Evolutionary conservation across 306 rosid species (phyloP).

Genomic region (Lathyrus oleraceus): DNA sequence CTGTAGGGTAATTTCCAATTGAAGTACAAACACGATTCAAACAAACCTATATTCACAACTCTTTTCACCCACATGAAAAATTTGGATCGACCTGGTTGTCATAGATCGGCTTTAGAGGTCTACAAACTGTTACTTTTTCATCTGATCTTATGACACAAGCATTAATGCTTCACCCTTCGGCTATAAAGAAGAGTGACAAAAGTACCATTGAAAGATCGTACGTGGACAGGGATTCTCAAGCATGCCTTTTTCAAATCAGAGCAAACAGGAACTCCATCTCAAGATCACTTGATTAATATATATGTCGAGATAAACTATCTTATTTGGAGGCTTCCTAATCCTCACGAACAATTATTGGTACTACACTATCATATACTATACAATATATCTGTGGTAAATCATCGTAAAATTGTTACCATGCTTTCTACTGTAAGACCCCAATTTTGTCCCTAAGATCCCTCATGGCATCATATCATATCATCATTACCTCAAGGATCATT

Average conservation of each 20-base stretch:
- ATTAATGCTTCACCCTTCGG: slow-evolving; percentile 91
- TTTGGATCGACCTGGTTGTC: slow-evolving; percentile 92
- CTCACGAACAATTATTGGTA: too few species aligned
- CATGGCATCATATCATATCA: too few species aligned
- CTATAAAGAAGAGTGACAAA: slow-evolving; percentile 73
- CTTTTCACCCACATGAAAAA: slow-evolving; percentile 91
- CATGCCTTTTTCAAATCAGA: slow-evolving; percentile 69
- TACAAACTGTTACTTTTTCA: slow-evolving; percentile 84
- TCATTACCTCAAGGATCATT: too few species aligned
- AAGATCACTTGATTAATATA: slow-evolving; percentile 82
- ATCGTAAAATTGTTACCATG: too few species aligned
- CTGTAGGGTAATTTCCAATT: slow-evolving; percentile 86
- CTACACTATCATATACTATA: too few species aligned
- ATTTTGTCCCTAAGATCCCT: too few species aligned
- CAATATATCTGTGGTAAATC: too few species aligned
- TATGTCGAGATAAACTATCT: slow-evolving; percentile 83
- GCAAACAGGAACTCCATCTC: slow-evolving; percentile 64
- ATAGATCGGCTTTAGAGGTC: slow-evolving; percentile 95
- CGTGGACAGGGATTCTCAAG: slow-evolving; percentile 65
- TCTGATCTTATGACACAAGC: slow-evolving; percentile 94
- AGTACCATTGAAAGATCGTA: slow-evolving; percentile 86
- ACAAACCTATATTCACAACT: slow-evolving; percentile 68
- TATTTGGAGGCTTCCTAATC: slow-evolving; percentile 91
- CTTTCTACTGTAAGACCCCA: too few species aligned
- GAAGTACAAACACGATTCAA: slow-evolving; percentile 70